These are phyloP conservation scores for Cutaneotrichosporon arboriforme DNA, from an alignment of 1,284 basidiomycete species.

Conservation along the genomic window DNA sequence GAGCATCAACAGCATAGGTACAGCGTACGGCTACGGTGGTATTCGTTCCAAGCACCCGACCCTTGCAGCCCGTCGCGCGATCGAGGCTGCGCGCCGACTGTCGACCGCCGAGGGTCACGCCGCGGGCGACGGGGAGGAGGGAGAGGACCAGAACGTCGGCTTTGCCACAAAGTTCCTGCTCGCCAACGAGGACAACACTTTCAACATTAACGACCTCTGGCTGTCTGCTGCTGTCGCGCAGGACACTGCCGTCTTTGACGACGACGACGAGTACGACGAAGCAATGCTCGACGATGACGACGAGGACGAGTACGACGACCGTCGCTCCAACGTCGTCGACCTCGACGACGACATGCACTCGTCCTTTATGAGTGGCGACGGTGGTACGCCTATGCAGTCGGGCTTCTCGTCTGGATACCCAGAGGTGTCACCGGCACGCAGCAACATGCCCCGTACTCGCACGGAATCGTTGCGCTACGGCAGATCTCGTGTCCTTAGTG, in stretches of 20 bases:
- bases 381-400: constrained; percentile 1
- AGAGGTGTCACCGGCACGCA: constrained; percentile 1
- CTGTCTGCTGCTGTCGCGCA: constrained; percentile 49
- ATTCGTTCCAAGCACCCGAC: constrained; percentile 49
- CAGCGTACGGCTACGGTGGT: constrained; percentile 42
- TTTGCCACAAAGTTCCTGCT: constrained; percentile 86
- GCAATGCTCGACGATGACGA: constrained; percentile 17
- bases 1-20: constrained; percentile 9
- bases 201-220: constrained; percentile 50
- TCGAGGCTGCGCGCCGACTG: constrained; percentile 44
- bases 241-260: constrained; percentile 49
- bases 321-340: constrained; percentile 6
- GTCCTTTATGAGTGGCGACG: constrained; percentile 16
- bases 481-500: constrained; percentile 1
- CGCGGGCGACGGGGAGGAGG: constrained; percentile 25
- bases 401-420: constrained; percentile 5
- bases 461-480: constrained; percentile 1
- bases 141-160: constrained; percentile 25
- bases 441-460: constrained; percentile 7
- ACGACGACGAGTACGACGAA: constrained; percentile 42
- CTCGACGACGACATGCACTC: constrained; percentile 10
- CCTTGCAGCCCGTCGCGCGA: constrained; percentile 43
- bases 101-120: constrained; percentile 30
- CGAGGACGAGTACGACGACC: constrained; percentile 8
- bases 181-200: constrained; percentile 50